Conservation (phyloP, 129 eudicot species). For the Pulicaria dysenterica region DNA sequence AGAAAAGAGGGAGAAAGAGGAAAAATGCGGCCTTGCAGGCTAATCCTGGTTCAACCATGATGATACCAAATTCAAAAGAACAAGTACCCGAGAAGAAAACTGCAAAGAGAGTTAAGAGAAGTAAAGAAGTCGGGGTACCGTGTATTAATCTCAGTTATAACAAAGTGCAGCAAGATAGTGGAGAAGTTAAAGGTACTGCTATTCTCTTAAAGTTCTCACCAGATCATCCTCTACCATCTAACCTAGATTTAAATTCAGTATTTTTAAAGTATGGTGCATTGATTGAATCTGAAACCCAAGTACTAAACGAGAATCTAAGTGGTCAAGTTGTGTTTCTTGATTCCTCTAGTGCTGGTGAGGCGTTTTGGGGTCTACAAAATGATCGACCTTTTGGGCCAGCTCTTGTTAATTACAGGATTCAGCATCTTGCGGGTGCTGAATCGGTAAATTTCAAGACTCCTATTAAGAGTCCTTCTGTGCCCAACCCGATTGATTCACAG, state of each 20-base stretch:
- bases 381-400: conserved; percentile 58
- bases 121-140: conserved; percentile 33
- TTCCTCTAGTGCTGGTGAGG: conserved; percentile 52
- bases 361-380: conserved; percentile 59
- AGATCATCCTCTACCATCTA: conserved; percentile 51
- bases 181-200: conserved; percentile 48
- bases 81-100: conserved; percentile 34
- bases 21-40: conserved; percentile 34
- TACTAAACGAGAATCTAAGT: conserved; percentile 26
- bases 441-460: conserved; percentile 27
- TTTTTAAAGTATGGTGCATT: conserved; percentile 56
- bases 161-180: conserved; percentile 35
- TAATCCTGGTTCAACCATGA: conserved; percentile 23
- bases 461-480: conserved; percentile 30
- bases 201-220: conserved; percentile 53
- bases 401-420: conserved; percentile 53
- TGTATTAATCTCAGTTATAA: conserved; percentile 39
- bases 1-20: conserved; percentile 55
- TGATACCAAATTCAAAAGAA: conserved; percentile 55
- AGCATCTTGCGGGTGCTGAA: conserved; percentile 34
- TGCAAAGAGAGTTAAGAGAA: conserved; percentile 31
- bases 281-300: conserved; percentile 52
- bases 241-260: conserved; percentile 42
- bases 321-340: conserved; percentile 55
- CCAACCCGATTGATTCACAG: conserved; percentile 28